These are phyloP conservation scores for Ogataea neopini DNA, from an alignment of 805 yeast genomes.

Conservation along the genomic window DNA sequence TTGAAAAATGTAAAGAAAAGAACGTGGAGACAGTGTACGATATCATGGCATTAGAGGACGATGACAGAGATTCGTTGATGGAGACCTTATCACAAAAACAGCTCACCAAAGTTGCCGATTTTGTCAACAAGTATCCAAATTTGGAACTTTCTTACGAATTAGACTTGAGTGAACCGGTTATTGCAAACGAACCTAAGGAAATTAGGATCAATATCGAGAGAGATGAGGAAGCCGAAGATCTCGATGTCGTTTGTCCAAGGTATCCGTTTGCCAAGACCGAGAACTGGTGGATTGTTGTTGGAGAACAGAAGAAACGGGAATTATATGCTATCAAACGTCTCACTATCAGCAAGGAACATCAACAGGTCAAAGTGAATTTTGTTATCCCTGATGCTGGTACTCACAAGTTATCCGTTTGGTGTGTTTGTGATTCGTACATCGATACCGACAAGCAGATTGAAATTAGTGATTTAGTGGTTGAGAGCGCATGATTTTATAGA, in stretches of 20 bases:
- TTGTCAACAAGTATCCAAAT: conserved; percentile 88
- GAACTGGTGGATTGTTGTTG: conserved; percentile 87
- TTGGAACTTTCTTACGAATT: conserved; percentile 65
- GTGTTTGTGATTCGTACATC: conserved; percentile 87
- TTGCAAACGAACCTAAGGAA: conserved; percentile 45
- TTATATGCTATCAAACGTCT: conserved; percentile 74
- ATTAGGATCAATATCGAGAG: conserved; percentile 54
- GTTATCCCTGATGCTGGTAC: conserved; percentile 61
- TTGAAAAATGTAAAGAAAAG: conserved; percentile 53
- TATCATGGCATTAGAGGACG: conserved; percentile 70
- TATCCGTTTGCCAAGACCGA: conserved; percentile 65
- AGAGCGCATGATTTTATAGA: no score
- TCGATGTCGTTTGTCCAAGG: conserved; percentile 55
- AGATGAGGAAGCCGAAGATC: conserved; percentile 76
- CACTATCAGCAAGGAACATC: conserved; percentile 50
- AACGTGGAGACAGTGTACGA: conserved; percentile 76
- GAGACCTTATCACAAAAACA: conserved; percentile 48
- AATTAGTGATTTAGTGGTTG: conserved; percentile 43
- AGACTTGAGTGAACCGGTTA: conserved; percentile 41
- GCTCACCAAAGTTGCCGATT: conserved; percentile 72
- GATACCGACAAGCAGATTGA: conserved; percentile 88
- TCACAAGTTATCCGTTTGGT: conserved; percentile 71
- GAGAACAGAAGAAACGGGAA: conserved; percentile 59
- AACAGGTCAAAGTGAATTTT: conserved; percentile 54
- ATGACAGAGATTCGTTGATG: conserved; percentile 59